phyloP scores from a whole-genome alignment of 768 basidiomycete genomes.

The Leccinum disarticulatum region DNA sequence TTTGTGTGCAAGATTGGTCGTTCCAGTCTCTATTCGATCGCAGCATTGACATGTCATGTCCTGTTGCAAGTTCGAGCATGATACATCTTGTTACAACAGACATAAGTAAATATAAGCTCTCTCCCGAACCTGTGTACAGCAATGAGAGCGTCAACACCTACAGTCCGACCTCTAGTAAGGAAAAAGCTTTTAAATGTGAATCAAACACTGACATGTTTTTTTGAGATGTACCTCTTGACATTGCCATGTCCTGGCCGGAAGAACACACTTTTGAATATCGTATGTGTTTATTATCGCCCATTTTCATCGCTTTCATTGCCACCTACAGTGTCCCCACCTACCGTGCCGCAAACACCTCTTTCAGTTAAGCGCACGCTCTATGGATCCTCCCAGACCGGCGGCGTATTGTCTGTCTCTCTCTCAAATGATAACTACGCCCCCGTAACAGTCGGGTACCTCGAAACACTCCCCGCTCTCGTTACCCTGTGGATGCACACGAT shows the following conservation, averaged over 20 bases:
- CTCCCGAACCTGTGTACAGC: constrained; percentile 49
- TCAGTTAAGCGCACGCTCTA: constrained; percentile 64
- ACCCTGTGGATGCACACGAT: constrained; percentile 87
- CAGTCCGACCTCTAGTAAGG: constrained; percentile 46
- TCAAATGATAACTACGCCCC: constrained; percentile 54
- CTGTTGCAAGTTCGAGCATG: constrained; percentile 62
- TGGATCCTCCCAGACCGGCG: constrained; percentile 74
- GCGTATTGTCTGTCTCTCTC: constrained; percentile 66
- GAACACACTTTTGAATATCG: constrained; percentile 57
- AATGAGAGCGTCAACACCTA: constrained; percentile 44
- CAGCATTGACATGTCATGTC: constrained; percentile 61
- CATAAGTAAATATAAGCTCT: constrained; percentile 43
- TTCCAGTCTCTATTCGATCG: constrained; percentile 68
- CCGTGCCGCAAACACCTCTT: constrained; percentile 50
- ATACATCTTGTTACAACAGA: constrained; percentile 51
- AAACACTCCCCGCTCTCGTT: constrained; percentile 92
- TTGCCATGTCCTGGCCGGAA: constrained; percentile 55
- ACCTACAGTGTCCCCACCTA: constrained; percentile 37
- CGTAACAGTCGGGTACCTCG: constrained; percentile 61
- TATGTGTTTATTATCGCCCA: constrained; percentile 32
- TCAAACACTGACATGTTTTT: not conserved
- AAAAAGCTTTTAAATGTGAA: not conserved
- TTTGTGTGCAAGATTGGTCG: constrained; percentile 62
- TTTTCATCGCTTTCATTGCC: not conserved
- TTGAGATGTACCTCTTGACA: constrained; percentile 44